Evolutionary conservation across 805 yeast genomes (phyloP), one percentile per base, ranked within the genome.

Genomic region (Alloascoidea africana): DNA sequence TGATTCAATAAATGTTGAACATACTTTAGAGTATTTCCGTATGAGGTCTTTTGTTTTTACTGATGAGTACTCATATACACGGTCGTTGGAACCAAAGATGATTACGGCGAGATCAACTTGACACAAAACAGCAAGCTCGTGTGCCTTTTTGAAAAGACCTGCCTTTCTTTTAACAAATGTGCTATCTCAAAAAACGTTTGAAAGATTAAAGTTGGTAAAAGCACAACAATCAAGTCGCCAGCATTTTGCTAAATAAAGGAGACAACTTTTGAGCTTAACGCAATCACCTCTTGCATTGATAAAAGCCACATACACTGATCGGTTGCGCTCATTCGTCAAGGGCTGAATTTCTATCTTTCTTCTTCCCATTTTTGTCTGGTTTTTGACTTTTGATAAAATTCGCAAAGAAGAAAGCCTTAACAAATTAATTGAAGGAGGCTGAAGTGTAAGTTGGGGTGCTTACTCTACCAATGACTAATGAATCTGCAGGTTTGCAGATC

Each of bases 361-460:
- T 66, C 98, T 79, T 38, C 98, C 98, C 98, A 89, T 91, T 37
- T n/a, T n/a, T n/a, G n/a, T n/a, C n/a, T n/a, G n/a, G n/a, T n/a
- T n/a, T n/a, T n/a, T n/a, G n/a, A n/a, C n/a, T n/a, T n/a, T n/a
- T n/a, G n/a, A n/a, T n/a, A n/a, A n/a, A n/a, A n/a, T n/a, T n/a
- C n/a, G n/a, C n/a, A n/a, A n/a, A n/a, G n/a, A n/a, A n/a, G n/a
- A n/a, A n/a, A n/a, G n/a, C n/a, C n/a, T n/a, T n/a, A n/a, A n/a
- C n/a, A n/a, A n/a, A n/a, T n/a, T n/a, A n/a, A n/a, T n/a, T n/a
- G n/a, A n/a, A n/a, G n/a, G n/a, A n/a, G n/a, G n/a, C n/a, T n/a
- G n/a, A n/a, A n/a, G n/a, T n/a, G n/a, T n/a, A n/a, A n/a, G n/a
- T n/a, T n/a, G n/a, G n/a, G n/a, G n/a, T n/a, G n/a, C n/a, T n/a